Evolutionary conservation across 805 yeast genomes (phyloP).

Genomic region (Suhomyces emberorum): DNA sequence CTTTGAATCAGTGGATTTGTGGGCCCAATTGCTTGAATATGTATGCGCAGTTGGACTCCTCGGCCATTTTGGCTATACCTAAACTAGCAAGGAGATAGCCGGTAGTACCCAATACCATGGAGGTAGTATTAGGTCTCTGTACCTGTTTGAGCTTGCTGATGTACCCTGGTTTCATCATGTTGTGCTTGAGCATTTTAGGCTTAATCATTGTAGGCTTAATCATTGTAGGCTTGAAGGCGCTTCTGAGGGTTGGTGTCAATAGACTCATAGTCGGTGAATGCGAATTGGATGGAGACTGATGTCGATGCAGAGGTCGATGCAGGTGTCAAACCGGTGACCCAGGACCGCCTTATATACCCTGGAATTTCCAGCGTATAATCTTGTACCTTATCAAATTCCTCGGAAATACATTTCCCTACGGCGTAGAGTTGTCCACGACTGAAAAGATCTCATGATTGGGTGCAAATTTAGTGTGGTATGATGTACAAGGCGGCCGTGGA

Average conservation of each 20-base stretch:
- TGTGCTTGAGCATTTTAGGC: too few species aligned
- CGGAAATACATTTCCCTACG: not conserved
- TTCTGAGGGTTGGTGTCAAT: not conserved
- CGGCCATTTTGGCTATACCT: constrained; percentile 30
- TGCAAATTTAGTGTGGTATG: not conserved
- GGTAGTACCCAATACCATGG: constrained; percentile 18
- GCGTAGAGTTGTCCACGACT: not conserved
- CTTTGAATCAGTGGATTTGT: too few species aligned
- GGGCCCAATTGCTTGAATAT: constrained; percentile 32
- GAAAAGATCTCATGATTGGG: constrained; percentile 1
- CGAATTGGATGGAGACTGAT: too few species aligned
- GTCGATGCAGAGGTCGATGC: too few species aligned
- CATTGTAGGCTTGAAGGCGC: not conserved
- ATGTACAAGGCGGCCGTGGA: too few species aligned
- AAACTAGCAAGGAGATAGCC: constrained; percentile 25
- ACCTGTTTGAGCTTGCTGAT: not conserved
- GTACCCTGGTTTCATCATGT: not conserved
- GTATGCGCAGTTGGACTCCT: constrained; percentile 25
- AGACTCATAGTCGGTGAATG: not conserved
- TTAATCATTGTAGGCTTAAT: too few species aligned
- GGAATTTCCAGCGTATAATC: too few species aligned
- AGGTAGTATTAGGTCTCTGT: constrained; percentile 4
- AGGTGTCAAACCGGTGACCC: too few species aligned
- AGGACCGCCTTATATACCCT: too few species aligned
- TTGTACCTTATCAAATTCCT: too few species aligned